Evolutionary conservation across 805 yeast species (phyloP), one percentile per base, ranked within the genome.

Genomic region (Saccharomycopsis malanga): DNA sequence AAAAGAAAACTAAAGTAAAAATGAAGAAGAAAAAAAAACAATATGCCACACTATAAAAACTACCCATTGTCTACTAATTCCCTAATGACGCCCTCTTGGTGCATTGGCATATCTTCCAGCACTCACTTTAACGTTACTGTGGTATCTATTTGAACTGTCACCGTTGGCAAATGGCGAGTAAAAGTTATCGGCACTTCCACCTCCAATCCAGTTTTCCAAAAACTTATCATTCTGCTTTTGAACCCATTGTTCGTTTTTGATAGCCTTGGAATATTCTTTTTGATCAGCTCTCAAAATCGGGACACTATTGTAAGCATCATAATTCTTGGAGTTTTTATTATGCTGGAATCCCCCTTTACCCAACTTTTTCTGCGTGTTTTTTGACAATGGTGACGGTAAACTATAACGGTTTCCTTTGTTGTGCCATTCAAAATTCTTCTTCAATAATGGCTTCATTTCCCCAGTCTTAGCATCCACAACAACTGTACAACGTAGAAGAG

Each of bases 341-440:
- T 88, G 91, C 55, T 82, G 88, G 62, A 72, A 81, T 4, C 89
- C 89, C 44, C 81, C 87, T 56, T 83, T 83, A 36, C 96, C 95
- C 56, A 74, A 74, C 54, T 73, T 74, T 60, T 83, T 83, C 41
- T 70, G 70, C n/a, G 82, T 76, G 56, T 79, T 79, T 58, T 82
- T 85, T 50, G 94, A 82, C 53, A 83, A 74, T 14, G 99, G 98
- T n/a, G 87, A 82, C 1, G 97, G 83, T 39, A 91, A 57, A 1
- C 91, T 77, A 65, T 77, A 93, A 46, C 74, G 73, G 56, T 86
- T 83, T 47, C 99, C 99, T 57, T 94, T 74, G 48, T 76, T 84
- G 57, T 80, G 81, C 98, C 98, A 93, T 67, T 87, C 89, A 70
- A 93, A 88, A 63, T 89, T 89, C 46, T 79, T 72, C 69, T 91